A percentile compares a stretch with the other conserved stretches of the same genome.
Evolutionary conservation across 805 yeast species (phyloP).

Genomic region (Nakazawaea sp.): DNA sequence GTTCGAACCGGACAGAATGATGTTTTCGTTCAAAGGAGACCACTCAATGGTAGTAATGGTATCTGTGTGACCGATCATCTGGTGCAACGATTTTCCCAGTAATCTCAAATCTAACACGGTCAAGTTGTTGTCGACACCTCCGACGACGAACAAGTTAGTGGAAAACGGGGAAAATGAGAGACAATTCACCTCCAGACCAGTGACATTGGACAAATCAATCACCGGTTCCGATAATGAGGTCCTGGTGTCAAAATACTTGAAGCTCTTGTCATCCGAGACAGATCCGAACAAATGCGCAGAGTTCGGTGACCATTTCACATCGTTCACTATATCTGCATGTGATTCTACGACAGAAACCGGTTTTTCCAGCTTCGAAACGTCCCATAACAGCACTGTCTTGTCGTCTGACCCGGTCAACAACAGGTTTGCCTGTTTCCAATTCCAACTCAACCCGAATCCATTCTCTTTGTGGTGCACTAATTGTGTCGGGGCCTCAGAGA

Average conservation of each 20-base stretch:
- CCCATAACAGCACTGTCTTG: constrained; percentile 55
- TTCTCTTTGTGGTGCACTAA: constrained; percentile 53
- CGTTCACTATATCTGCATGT: constrained; percentile 64
- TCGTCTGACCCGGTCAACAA: constrained; percentile 65
- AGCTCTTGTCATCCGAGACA: constrained; percentile 63
- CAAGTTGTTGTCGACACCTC: constrained; percentile 62
- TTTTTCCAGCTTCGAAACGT: constrained; percentile 22
- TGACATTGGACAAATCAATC: constrained; percentile 17
- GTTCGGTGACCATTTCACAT: constrained; percentile 63
- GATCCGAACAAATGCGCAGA: constrained; percentile 52
- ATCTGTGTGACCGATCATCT: constrained; percentile 77
- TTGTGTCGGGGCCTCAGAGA: constrained; percentile 20
- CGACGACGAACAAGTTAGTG: constrained; percentile 54
- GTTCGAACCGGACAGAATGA: constrained; percentile 68
- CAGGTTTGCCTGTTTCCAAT: constrained; percentile 35
- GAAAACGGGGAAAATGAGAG: constrained; percentile 62
- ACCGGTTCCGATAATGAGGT: constrained; percentile 16
- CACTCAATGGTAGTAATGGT: constrained; percentile 69
- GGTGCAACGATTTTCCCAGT: constrained; percentile 40
- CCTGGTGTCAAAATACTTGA: constrained; percentile 51
- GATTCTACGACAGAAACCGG: constrained; percentile 25
- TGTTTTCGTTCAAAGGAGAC: constrained; percentile 71
- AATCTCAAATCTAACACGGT: constrained; percentile 57
- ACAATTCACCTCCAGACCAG: constrained; percentile 45
- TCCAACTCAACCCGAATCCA: constrained; percentile 76